Evolutionary conservation across 129 eudicot genomes (phyloP), one percentile per base, ranked within the genome.

Genomic region (Flaveria ramosissima): DNA sequence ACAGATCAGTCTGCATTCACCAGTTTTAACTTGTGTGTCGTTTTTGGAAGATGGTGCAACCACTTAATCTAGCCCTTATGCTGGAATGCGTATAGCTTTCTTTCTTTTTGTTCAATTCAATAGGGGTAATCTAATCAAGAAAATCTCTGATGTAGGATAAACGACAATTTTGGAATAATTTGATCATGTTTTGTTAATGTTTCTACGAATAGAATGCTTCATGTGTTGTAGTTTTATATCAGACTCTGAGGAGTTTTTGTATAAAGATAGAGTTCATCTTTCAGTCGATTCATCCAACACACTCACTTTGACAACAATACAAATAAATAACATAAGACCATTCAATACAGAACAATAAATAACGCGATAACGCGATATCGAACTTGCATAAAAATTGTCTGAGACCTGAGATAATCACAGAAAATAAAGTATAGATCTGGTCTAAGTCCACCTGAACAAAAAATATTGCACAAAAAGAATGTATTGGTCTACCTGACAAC

Each of bases 21-120:
- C 50, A 9, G 41, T 6, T 63, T 43, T 17, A 27, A 53, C 83
- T 16, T 51, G 79, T 43, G 59, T 73, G 19, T 14, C 26, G 52
- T 42, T 66, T 80, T n/a, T 17, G 32, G 75, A 47, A 51, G 68
- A 65, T 51, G 12, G 45, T 59, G 53, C 42, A 72, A 71, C 72
- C 17, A 61, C 17, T 14, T 62, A 59, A 78, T 75, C 70, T 24
- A 78, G 76, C 77, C 30, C 47, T 13, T 80, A 23, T 63, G 69
- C 74, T 9, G 68, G 63, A 46, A 48, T n/a, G 59, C 53, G 78
- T 71, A 20, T 53, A 43, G 52, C 30, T 71, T 78, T 69, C 20
- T 19, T 73, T 56, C 50, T 30, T 16, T 66, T 66, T 66, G 48
- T 41, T 59, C 71, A 46, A 48, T 47, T 14, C 53, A 48, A 3